Percentiles rank a stretch among this genome's conserved stretches.
Conservation (phyloP, 2,329 filamentous ascomycete species). For the Colletotrichum sp. region DNA sequence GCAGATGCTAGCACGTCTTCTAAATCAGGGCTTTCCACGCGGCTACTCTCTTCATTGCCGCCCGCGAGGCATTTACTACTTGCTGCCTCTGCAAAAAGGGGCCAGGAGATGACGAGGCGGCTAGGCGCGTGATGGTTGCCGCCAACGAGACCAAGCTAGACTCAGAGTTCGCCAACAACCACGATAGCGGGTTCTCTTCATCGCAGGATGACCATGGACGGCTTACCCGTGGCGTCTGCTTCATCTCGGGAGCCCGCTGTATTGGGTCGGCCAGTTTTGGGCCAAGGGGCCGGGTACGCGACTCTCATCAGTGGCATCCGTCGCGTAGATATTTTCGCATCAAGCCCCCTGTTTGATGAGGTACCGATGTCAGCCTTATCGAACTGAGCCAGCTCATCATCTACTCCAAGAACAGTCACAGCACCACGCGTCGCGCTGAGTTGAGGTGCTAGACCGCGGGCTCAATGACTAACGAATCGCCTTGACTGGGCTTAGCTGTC, state of each 20-base stretch:
- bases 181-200: background rate
- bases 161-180: background rate
- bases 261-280: background rate
- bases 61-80: background rate
- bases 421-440: background rate
- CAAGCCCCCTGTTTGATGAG: background rate
- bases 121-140: background rate
- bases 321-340: background rate
- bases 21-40: background rate
- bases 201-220: background rate
- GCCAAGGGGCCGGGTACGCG: background rate
- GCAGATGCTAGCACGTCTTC: background rate
- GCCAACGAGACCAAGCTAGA: background rate
- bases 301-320: background rate
- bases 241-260: background rate
- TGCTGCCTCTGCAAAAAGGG: background rate
- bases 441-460: background rate
- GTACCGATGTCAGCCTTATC: background rate
- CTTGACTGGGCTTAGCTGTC: background rate
- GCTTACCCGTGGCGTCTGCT: slow-evolving; percentile 9
- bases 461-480: background rate
- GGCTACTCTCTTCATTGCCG: background rate
- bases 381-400: background rate
- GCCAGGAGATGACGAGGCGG: background rate
- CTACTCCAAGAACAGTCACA: background rate